These are phyloP conservation scores for Globisporangium megalacanthum DNA, from an alignment of 352 stramenopile species.

Conservation along the genomic window DNA sequence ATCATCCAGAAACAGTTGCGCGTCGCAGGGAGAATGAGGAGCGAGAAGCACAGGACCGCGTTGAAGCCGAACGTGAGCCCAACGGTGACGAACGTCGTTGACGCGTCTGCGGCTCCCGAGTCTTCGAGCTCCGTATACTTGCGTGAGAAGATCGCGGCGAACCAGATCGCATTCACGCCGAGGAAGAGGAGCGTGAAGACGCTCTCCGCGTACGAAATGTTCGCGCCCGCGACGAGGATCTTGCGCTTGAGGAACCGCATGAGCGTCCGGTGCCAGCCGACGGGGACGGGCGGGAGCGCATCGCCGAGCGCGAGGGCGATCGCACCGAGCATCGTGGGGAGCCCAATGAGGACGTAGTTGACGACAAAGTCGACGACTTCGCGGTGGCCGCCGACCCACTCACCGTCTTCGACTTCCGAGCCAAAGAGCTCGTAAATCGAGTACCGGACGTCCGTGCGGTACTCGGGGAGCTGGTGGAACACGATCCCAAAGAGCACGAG, in stretches of 20 bases:
- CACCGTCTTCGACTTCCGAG: slow-evolving; percentile 31
- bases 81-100: slow-evolving; percentile 41
- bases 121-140: slow-evolving; percentile 49
- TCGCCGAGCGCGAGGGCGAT: slow-evolving; percentile 58
- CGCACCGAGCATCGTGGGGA: slow-evolving; percentile 71
- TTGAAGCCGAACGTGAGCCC: slow-evolving; percentile 74
- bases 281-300: slow-evolving; percentile 63
- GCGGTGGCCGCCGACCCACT: slow-evolving; percentile 70
- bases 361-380: slow-evolving; percentile 73
- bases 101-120: slow-evolving; percentile 32
- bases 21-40: slow-evolving; percentile 56
- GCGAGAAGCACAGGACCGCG: slow-evolving; percentile 56
- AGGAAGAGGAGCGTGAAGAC: slow-evolving; percentile 66
- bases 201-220: slow-evolving; percentile 76
- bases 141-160: slow-evolving; percentile 71
- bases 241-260: slow-evolving; percentile 83
- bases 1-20: slow-evolving; percentile 85
- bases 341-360: slow-evolving; percentile 60
- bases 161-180: slow-evolving; percentile 77
- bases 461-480: slow-evolving; percentile 70
- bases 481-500: slow-evolving; percentile 63
- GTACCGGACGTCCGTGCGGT: slow-evolving; percentile 60
- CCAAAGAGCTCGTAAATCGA: slow-evolving; percentile 57
- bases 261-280: slow-evolving; percentile 58
- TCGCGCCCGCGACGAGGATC: slow-evolving; percentile 59